Evolutionary conservation across 495 filamentous ascomycete genomes (phyloP).

Genomic region (Talaromyces wortmannii): DNA sequence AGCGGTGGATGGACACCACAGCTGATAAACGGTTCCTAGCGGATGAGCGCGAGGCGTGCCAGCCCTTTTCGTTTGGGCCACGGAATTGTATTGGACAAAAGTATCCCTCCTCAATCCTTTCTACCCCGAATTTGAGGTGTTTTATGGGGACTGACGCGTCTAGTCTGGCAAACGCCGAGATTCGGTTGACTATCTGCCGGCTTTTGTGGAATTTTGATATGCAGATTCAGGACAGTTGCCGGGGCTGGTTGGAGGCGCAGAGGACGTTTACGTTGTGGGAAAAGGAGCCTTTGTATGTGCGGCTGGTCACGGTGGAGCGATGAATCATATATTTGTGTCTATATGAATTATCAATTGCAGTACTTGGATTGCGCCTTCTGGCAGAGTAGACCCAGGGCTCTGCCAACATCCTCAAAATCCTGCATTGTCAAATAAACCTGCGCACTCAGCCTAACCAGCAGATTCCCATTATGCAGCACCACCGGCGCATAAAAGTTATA

Average conservation of each 20-base stretch:
- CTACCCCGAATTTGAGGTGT: too few relatives aligned
- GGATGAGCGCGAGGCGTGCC: constrained; percentile 18
- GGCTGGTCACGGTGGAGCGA: constrained; percentile 6
- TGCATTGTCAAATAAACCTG: constrained; percentile 67
- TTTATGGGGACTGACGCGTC: background rate
- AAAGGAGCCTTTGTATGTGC: constrained; percentile 19
- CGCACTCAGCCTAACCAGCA: constrained; percentile 63
- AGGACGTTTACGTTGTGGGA: constrained; percentile 24
- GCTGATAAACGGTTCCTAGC: constrained; percentile 10
- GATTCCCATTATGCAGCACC: constrained; percentile 42
- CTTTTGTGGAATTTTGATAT: constrained; percentile 12
- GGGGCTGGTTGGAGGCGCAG: constrained; percentile 5
- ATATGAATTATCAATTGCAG: background rate
- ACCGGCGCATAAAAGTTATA: constrained; percentile 60
- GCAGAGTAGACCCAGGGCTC: constrained; percentile 49
- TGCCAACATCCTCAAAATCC: constrained; percentile 65
- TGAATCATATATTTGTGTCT: background rate
- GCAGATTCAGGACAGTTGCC: background rate
- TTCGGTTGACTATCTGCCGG: constrained; percentile 6
- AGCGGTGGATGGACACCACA: constrained; percentile 32
- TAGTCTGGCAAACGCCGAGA: constrained; percentile 7
- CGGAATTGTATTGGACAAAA: constrained; percentile 34
- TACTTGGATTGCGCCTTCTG: constrained; percentile 22
- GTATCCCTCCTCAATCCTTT: background rate
- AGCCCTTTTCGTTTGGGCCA: constrained; percentile 30